Percentiles rank a stretch among this genome's conserved stretches.
Conservation (phyloP, 345 rosid genomes). For the Lagerstroemia speciosa region DNA sequence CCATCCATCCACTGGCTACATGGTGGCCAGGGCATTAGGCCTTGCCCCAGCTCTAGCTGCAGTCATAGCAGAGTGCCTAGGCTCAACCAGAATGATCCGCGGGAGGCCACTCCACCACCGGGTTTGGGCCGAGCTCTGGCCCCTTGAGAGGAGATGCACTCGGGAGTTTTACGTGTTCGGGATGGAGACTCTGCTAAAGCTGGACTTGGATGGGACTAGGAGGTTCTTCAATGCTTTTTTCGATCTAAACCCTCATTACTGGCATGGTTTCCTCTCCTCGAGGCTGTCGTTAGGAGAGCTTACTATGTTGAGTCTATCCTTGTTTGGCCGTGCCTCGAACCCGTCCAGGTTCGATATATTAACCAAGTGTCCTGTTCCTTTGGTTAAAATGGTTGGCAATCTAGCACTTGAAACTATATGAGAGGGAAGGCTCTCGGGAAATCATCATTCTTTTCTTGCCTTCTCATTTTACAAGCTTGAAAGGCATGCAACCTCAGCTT, state of each 20-base stretch:
- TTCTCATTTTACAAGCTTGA: not conserved
- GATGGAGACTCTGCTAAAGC: constrained; percentile 62
- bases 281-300: constrained; percentile 43
- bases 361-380: constrained; percentile 50
- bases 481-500: not conserved
- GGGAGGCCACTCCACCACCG: constrained; percentile 41
- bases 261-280: constrained; percentile 62
- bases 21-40: constrained; percentile 47
- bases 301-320: constrained; percentile 25
- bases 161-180: constrained; percentile 51
- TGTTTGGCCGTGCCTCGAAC: constrained; percentile 41
- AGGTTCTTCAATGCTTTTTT: constrained; percentile 60
- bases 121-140: constrained; percentile 58
- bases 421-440: not conserved
- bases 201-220: constrained; percentile 41
- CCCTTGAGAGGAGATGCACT: constrained; percentile 27
- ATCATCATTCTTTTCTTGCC: not conserved
- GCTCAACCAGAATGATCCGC: constrained; percentile 55
- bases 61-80: constrained; percentile 53
- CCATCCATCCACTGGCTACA: constrained; percentile 66
- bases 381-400: constrained; percentile 48
- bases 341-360: constrained; percentile 41
- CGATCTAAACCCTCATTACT: constrained; percentile 43
- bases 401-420: constrained; percentile 43
- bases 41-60: constrained; percentile 38